Conservation (phyloP, 2,329 filamentous ascomycete genomes). For the Huntiella savannae region DNA sequence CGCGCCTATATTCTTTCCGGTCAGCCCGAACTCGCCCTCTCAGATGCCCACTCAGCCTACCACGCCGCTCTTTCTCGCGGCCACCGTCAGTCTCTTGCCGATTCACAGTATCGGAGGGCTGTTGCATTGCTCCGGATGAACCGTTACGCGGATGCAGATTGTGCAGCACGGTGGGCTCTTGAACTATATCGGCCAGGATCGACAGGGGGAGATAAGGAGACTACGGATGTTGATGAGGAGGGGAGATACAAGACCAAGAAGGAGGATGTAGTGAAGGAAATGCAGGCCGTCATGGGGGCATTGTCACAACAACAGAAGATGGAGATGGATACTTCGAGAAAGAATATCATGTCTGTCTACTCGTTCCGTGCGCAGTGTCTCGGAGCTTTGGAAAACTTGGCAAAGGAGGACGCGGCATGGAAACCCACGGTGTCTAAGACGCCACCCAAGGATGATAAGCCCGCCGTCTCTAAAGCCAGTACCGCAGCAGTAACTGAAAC, state of each 20-base stretch:
- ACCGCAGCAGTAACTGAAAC: background rate
- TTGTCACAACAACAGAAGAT: conserved; percentile 11
- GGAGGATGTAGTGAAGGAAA: conserved; percentile 16
- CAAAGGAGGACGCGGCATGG: conserved; percentile 25
- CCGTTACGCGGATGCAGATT: conserved; percentile 55
- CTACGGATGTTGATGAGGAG: conserved; percentile 20
- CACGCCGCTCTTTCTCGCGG: conserved; percentile 44
- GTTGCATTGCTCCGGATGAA: conserved; percentile 53
- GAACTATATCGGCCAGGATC: conserved; percentile 20
- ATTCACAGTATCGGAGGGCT: conserved; percentile 66
- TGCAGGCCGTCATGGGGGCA: conserved; percentile 17
- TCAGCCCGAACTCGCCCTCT: conserved; percentile 43
- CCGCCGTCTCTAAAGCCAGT: background rate
- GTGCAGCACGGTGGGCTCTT: conserved; percentile 44
- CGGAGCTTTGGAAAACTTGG: conserved; percentile 24
- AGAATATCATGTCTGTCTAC: conserved; percentile 2
- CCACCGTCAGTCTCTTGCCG: conserved; percentile 54
- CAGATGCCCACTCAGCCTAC: conserved; percentile 49
- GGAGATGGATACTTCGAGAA: conserved; percentile 15
- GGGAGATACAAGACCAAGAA: conserved; percentile 29
- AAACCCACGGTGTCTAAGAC: conserved; percentile 22
- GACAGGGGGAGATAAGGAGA: conserved; percentile 4
- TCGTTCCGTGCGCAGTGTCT: conserved; percentile 26
- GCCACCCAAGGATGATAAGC: conserved; percentile 8
- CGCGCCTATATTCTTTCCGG: conserved; percentile 53